A percentile compares a stretch with the other conserved stretches of the same genome.
Conservation (phyloP, 2,329 filamentous ascomycete genomes). For the Fusarium burgessii region DNA sequence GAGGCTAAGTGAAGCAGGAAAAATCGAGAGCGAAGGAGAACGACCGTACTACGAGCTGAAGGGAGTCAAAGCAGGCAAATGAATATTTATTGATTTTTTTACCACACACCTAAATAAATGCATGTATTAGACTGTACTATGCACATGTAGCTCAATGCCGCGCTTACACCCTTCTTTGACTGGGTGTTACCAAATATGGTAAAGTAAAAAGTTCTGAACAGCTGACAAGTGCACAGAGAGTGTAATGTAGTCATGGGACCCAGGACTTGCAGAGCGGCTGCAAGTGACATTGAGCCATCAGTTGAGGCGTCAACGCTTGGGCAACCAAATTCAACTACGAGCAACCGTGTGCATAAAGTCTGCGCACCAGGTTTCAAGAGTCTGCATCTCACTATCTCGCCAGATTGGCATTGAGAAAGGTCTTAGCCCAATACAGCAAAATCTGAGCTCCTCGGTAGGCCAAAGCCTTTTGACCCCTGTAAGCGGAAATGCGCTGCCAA, state of each 20-base stretch:
- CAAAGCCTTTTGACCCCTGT: conserved; percentile 14
- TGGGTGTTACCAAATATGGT: conserved; percentile 18
- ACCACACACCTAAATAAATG: neutral
- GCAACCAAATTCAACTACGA: conserved; percentile 6
- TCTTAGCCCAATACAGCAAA: neutral
- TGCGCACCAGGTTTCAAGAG: conserved; percentile 22
- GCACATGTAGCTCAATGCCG: conserved; percentile 7
- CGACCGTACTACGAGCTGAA: neutral
- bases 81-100: conserved; percentile 28
- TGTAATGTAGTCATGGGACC: too few relatives aligned
- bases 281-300: conserved; percentile 21
- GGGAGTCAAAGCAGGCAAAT: neutral
- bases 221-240: conserved; percentile 17
- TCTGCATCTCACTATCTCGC: neutral
- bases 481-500: conserved; percentile 22
- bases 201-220: neutral
- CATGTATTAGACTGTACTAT: conserved; percentile 3
- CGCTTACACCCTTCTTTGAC: conserved; percentile 2
- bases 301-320: conserved; percentile 21
- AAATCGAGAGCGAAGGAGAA: conserved; percentile 1
- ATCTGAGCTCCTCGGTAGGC: neutral
- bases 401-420: too few relatives aligned
- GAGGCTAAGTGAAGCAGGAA: neutral
- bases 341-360: conserved; percentile 12
- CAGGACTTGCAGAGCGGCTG: too few relatives aligned